Conservation (phyloP, 2,329 filamentous ascomycete genomes). For the Geosmithia flava region DNA sequence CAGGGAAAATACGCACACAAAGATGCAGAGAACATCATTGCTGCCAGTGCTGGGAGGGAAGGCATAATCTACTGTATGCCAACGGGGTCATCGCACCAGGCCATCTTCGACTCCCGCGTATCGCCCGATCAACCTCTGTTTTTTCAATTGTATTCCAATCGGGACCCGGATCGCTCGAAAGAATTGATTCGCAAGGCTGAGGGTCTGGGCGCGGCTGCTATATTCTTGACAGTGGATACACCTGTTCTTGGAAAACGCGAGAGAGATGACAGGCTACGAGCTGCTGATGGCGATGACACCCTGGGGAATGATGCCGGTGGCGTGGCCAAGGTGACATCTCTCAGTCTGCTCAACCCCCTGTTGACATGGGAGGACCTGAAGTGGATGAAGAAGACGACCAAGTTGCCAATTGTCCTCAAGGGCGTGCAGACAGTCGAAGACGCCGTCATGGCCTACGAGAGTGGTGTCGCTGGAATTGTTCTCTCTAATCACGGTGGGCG, state of each 20-base stretch:
- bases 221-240: conserved; percentile 48
- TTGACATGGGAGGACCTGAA: conserved; percentile 42
- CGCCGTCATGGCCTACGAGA: conserved; percentile 31
- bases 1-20: conserved; percentile 48
- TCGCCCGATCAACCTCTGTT: conserved; percentile 22
- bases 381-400: conserved; percentile 41
- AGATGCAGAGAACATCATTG: conserved; percentile 32
- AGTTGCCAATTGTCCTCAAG: conserved; percentile 23
- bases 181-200: conserved; percentile 32
- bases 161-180: conserved; percentile 37
- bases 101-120: neutral
- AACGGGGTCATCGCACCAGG: conserved; percentile 28
- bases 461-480: conserved; percentile 54
- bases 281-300: conserved; percentile 24
- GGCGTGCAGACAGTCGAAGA: conserved; percentile 16
- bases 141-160: conserved; percentile 53
- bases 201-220: conserved; percentile 31
- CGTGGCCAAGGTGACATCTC: conserved; percentile 36
- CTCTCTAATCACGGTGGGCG: conserved; percentile 61
- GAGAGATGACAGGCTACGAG: conserved; percentile 30
- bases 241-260: conserved; percentile 44
- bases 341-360: conserved; percentile 31
- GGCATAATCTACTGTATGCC: conserved; percentile 39
- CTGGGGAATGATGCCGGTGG: conserved; percentile 36
- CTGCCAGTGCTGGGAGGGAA: conserved; percentile 35